Conservation (phyloP, 78 protist genomes). For the Isochrysis galbana region DNA sequence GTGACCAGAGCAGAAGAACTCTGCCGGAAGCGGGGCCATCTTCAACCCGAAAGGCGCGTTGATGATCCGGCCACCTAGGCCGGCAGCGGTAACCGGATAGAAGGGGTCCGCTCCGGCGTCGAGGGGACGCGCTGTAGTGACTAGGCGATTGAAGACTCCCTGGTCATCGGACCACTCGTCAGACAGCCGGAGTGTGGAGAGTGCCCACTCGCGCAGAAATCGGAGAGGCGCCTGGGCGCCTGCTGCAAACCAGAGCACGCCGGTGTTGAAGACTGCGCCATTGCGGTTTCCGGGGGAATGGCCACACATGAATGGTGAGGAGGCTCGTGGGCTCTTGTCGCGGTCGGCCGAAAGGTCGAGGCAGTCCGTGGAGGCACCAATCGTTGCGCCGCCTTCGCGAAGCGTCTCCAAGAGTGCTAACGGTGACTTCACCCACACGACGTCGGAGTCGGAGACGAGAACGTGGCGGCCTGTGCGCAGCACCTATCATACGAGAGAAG, state of each 20-base stretch:
- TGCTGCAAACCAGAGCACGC: not conserved
- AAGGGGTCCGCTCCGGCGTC: not conserved
- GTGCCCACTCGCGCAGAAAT: not conserved
- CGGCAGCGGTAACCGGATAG: not conserved
- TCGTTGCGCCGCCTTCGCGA: not conserved
- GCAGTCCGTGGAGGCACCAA: constrained; percentile 16
- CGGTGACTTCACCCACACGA: not conserved
- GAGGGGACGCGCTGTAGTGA: not conserved
- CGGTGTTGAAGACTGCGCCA: constrained; percentile 17
- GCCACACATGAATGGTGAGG: not conserved
- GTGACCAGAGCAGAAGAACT: not conserved
- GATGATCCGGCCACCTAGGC: not conserved
- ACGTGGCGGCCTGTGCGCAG: not conserved
- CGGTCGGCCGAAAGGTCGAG: not conserved
- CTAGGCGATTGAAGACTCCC: not conserved
- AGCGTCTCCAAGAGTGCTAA: not conserved
- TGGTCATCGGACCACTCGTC: not conserved
- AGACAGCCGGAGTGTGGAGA: not conserved
- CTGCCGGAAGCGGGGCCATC: not conserved
- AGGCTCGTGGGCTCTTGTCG: not conserved
- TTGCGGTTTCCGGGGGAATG: not conserved
- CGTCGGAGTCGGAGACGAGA: constrained; percentile 30
- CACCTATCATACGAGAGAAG: not conserved
- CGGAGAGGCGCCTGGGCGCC: not conserved
- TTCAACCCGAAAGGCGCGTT: not conserved